Conservation (phyloP, 2,329 filamentous ascomycete genomes). For the Shiraia sp. region DNA sequence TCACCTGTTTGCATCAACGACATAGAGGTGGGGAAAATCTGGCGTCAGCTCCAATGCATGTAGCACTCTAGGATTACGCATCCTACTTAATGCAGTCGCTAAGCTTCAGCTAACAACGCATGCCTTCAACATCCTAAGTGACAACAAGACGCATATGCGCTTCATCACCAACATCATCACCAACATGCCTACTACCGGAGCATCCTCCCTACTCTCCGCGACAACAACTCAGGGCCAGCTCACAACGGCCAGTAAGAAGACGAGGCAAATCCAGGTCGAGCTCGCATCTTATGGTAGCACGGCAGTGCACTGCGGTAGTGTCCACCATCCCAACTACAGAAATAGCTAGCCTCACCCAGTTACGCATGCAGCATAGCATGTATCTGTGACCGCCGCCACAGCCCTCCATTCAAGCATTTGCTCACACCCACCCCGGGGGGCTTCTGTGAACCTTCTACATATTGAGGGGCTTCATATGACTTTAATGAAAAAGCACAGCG, state of each 20-base stretch:
- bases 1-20: background rate
- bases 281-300: constrained; percentile 26
- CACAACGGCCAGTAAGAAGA: constrained; percentile 12
- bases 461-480: constrained; percentile 17
- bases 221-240: constrained; percentile 18
- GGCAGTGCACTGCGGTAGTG: constrained; percentile 28
- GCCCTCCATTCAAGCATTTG: constrained; percentile 29
- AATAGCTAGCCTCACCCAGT: constrained; percentile 14
- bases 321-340: constrained; percentile 25
- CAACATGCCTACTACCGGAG: constrained; percentile 18
- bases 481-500: constrained; percentile 25
- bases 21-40: background rate
- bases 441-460: constrained; percentile 13
- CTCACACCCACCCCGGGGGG: constrained; percentile 26
- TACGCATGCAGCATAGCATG: constrained; percentile 21
- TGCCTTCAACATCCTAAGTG: background rate
- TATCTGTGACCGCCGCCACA: constrained; percentile 13
- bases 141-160: constrained; percentile 11
- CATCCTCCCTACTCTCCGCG: constrained; percentile 31
- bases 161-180: constrained; percentile 10
- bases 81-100: constrained; percentile 1
- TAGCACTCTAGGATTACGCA: background rate
- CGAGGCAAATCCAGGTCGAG: constrained; percentile 30
- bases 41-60: background rate
- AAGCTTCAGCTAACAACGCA: constrained; percentile 1